These are phyloP conservation scores for Microthyrium microscopicum DNA, from an alignment of 2,329 filamentous ascomycete species.

Conservation along the genomic window DNA sequence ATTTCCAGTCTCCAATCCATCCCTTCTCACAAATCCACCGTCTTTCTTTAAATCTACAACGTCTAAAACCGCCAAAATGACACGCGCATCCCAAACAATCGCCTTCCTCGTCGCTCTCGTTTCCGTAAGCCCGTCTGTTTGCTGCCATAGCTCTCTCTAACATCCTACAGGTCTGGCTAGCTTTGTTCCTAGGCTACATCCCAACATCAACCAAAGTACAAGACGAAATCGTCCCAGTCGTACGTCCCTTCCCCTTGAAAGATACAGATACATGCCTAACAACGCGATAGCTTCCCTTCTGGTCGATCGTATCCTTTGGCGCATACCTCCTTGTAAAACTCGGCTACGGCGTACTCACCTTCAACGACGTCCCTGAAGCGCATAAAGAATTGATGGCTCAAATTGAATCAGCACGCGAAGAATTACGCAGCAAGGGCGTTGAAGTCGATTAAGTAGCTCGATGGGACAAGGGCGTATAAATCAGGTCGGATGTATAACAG, in stretches of 20 bases:
- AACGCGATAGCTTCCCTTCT: conserved; percentile 62
- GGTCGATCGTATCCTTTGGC: conserved; percentile 78
- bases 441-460: conserved; percentile 47
- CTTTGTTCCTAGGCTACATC: conserved; percentile 67
- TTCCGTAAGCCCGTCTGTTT: conserved; percentile 44
- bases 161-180: conserved; percentile 60
- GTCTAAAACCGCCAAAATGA: conserved; percentile 47
- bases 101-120: conserved; percentile 75
- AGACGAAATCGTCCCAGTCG: conserved; percentile 73
- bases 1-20: no score
- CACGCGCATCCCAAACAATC: conserved; percentile 82
- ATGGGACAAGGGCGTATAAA: conserved; percentile 4
- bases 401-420: conserved; percentile 59
- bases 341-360: conserved; percentile 82
- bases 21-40: no score
- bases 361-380: conserved; percentile 87
- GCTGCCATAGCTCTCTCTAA: conserved; percentile 10
- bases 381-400: conserved; percentile 78
- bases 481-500: conserved; percentile 5
- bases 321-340: conserved; percentile 84
- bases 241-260: conserved; percentile 31
- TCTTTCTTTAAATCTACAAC: no score
- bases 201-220: conserved; percentile 65
- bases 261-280: background rate
- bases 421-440: conserved; percentile 58